A percentile compares a stretch with the other conserved stretches of the same genome.
Conservation (phyloP, 345 rosid species). For the Eucalyptus guilfoylei region DNA sequence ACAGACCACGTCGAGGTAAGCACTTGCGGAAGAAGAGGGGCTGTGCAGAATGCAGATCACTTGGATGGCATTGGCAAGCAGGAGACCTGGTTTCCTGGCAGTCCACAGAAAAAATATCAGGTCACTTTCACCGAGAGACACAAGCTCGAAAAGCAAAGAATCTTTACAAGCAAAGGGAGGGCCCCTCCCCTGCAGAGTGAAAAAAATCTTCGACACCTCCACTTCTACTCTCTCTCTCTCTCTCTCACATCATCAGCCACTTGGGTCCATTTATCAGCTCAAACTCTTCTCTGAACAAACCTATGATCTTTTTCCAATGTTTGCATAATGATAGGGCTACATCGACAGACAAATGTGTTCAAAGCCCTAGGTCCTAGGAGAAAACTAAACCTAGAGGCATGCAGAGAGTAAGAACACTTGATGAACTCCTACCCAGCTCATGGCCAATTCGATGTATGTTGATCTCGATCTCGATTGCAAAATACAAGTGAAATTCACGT, state of each 20-base stretch:
- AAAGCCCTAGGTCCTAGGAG: background rate
- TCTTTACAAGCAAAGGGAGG: background rate
- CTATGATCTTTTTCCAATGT: background rate
- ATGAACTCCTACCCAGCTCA: fast-evolving
- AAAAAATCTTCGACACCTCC: background rate
- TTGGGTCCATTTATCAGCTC: background rate
- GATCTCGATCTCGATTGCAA: background rate
- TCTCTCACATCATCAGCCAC: background rate
- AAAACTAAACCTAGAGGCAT: background rate
- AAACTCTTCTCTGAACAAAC: background rate
- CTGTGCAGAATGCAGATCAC: conserved; percentile 38
- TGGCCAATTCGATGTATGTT: background rate
- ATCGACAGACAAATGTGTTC: background rate
- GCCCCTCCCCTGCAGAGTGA: background rate
- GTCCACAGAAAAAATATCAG: background rate
- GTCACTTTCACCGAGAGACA: background rate
- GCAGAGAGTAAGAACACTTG: background rate
- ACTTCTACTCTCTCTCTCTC: background rate
- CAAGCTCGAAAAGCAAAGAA: background rate
- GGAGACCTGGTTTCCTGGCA: background rate
- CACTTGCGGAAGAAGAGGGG: background rate
- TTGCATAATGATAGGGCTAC: background rate
- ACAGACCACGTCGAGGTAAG: background rate
- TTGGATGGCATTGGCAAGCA: background rate
- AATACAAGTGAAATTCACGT: too few species aligned